These are phyloP conservation scores for Calonectria pteridis DNA, from an alignment of 2,329 filamentous ascomycete genomes.

Conservation along the genomic window DNA sequence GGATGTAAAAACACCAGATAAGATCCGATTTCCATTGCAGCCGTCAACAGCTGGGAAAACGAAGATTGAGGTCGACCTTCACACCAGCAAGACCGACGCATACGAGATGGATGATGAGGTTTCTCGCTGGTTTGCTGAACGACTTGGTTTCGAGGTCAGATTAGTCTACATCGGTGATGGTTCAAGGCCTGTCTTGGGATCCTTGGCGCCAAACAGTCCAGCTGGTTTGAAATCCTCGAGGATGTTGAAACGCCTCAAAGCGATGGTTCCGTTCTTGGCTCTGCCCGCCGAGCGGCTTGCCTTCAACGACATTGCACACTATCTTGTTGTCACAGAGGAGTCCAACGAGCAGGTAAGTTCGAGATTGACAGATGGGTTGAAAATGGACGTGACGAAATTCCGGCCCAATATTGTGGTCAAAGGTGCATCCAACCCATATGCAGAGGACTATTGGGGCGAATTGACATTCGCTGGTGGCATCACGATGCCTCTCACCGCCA, in stretches of 20 bases:
- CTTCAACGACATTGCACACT: slow-evolving; percentile 40
- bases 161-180: slow-evolving; percentile 38
- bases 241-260: slow-evolving; percentile 2
- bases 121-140: slow-evolving; percentile 36
- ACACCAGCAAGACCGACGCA: slow-evolving; percentile 32
- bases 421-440: slow-evolving; percentile 32
- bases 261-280: slow-evolving; percentile 17
- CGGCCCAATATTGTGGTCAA: slow-evolving; percentile 41
- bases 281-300: slow-evolving; percentile 27
- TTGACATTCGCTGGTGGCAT: slow-evolving; percentile 33
- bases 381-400: slow-evolving; percentile 43
- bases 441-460: slow-evolving; percentile 40
- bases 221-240: slow-evolving; percentile 26
- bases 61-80: slow-evolving; percentile 28
- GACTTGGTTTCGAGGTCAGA: slow-evolving; percentile 29
- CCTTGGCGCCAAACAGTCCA: slow-evolving; percentile 39
- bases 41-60: background rate
- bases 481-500: slow-evolving; percentile 35
- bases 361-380: slow-evolving; percentile 13
- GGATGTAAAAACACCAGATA: background rate
- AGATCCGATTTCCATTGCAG: slow-evolving; percentile 30
- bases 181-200: slow-evolving; percentile 39
- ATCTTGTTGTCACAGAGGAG: slow-evolving; percentile 42
- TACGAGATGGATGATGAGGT: slow-evolving; percentile 41
- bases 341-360: slow-evolving; percentile 38